Evolutionary conservation across 164 flowering plant species (phyloP), one percentile per base, ranked within the genome.

Genomic region (Sedum album): DNA sequence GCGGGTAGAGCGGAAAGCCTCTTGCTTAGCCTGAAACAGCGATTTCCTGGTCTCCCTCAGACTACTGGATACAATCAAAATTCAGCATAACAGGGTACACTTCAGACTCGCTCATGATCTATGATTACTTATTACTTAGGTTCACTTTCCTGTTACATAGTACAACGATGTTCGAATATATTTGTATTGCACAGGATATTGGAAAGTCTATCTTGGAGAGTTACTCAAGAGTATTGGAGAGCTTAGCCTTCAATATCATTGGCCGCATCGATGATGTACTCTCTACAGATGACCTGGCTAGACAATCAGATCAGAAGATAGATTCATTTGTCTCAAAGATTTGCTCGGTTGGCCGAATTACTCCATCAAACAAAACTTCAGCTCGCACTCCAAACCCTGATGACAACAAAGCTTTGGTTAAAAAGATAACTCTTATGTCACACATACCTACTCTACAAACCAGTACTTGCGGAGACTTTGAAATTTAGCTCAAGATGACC

Each of bases 141-240:
- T 17, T 23, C 9, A 26, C 57, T 49, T 42, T 65, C 66, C 17
- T 36, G 41, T 36, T 4, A 46, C 17, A 35, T 15, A 10, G 69
- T 60, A 31, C 21, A 14, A 1, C 38, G 23, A 21, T 36, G 1
- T 23, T 48, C 70, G 6, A 10, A 62, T 13, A 30, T 35, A 17
- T 18, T 65, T 65, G 31, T 26, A 1, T n/a, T 65, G 15, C 66
- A 17, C 46, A 85, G 91, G 91, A 87, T 81, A 87, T 87, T n/a
- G 91, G 91, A 53, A 85, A 85, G 71, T 79, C 91, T 44, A 87
- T 87, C 20, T 30, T 87, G 31, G 91, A 87, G 79, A 81, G 87
- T 79, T 85, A 87, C 75, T 87, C 91, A 15, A 77, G 91, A 68
- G 91, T 85, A 14, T 66, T 87, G 73, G 91, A 87, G 82, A 85